Conservation (phyloP, 2,329 filamentous ascomycete species). For the Claviceps pazoutovae region DNA sequence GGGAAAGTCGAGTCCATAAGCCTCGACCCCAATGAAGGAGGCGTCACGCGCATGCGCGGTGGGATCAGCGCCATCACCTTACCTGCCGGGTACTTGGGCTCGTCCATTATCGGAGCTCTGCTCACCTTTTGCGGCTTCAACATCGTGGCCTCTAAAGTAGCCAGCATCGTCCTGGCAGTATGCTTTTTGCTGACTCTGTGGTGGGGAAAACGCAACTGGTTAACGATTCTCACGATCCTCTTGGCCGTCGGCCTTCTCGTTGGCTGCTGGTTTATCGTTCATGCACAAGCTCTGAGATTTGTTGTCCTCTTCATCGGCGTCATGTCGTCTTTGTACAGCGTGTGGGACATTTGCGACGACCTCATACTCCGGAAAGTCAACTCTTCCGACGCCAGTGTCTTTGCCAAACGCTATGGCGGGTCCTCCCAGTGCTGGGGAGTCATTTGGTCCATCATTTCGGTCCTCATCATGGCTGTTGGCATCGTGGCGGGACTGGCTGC, state of each 20-base stretch:
- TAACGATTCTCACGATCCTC: conserved; percentile 58
- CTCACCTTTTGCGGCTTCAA: conserved; percentile 71
- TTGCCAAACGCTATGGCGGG: conserved; percentile 63
- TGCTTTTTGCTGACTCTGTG: conserved; percentile 69
- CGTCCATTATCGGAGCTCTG: conserved; percentile 61
- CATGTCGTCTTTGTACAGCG: conserved; percentile 67
- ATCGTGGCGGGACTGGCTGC: conserved; percentile 67
- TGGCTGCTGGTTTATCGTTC: conserved; percentile 66
- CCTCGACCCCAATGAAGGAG: conserved; percentile 64
- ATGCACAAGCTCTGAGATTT: conserved; percentile 60
- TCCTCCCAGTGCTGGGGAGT: conserved; percentile 72
- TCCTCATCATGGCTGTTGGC: conserved; percentile 56
- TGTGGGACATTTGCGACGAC: conserved; percentile 79
- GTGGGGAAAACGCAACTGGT: conserved; percentile 69
- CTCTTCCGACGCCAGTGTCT: conserved; percentile 64
- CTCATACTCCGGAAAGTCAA: conserved; percentile 70
- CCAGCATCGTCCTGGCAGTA: conserved; percentile 56
- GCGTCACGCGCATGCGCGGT: conserved; percentile 64
- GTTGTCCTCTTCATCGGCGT: conserved; percentile 70
- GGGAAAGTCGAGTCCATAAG: conserved; percentile 62
- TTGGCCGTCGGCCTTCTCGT: conserved; percentile 57
- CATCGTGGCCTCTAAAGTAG: conserved; percentile 69
- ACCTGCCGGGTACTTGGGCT: conserved; percentile 66
- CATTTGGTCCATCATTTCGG: conserved; percentile 60
- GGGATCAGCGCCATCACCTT: conserved; percentile 57